Evolutionary conservation across 805 yeast species (phyloP), one percentile per base, ranked within the genome.

Genomic region (Myxozyma geophila): DNA sequence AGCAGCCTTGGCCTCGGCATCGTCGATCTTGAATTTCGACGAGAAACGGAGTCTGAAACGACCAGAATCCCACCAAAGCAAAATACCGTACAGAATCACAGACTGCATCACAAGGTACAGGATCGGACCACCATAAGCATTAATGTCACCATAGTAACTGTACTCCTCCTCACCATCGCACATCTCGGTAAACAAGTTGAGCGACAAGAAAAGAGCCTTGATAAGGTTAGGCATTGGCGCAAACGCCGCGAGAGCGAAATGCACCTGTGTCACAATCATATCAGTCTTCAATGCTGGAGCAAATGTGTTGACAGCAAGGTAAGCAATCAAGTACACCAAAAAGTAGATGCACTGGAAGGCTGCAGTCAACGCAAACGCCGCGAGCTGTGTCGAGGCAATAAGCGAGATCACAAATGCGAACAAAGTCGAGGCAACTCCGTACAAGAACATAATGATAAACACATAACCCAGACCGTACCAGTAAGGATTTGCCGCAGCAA

Each of bases 311-410:
- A 71, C 69, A 6, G 72, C 70, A 48, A 75, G 63, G 59, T 73
- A 71, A 0, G 75, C 75, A 57, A 75, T 69, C 57, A 75, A 60
- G 64, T 74, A 75, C 10, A 74, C 63, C 59, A 75, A 58, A 58
- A 75, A 72, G 55, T 70, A 73, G 19, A 70, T 62, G 57, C 75
- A 74, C 59, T 74, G 76, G 56, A 69, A 67, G 39, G 75, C 75
- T 7, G 77, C 77, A 2, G 74, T 71, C 35, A 73, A 48, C 1
- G 78, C 78, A 67, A 76, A 75, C 2, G 78, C 78, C 2, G 87
- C 76, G 35, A 75, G 62, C 51, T 74, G 76, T 6, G 76, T 71
- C 43, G 69, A 50, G 39, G 74, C 76, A 54, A 75, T 51, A 43
- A 75, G 67, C 39, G 78, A 75, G 12, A 75, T 49, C 33, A 71